phyloP scores from a whole-genome alignment of 805 yeast species.

The Sungouiella blattae region DNA sequence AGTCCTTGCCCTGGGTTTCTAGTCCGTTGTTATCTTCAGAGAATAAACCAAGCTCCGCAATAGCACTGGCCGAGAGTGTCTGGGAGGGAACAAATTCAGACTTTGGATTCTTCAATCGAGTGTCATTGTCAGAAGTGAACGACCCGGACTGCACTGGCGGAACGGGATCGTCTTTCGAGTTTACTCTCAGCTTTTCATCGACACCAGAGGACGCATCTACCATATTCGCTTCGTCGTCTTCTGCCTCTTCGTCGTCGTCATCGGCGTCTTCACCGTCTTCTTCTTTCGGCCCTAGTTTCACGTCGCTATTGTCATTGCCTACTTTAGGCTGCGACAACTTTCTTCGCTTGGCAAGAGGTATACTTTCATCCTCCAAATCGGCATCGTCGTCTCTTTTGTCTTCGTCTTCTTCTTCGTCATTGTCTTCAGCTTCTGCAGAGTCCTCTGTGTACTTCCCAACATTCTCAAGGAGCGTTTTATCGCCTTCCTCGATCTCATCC shows the following conservation, averaged over 20 bases:
- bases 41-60: conserved; percentile 59
- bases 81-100: conserved; percentile 72
- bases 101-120: conserved; percentile 64
- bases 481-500: conserved; percentile 28
- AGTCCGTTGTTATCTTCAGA: conserved; percentile 57
- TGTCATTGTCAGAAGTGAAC: conserved; percentile 52
- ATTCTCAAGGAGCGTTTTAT: conserved; percentile 21
- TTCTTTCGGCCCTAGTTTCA: conserved; percentile 5
- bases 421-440: too few species aligned
- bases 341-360: conserved; percentile 14
- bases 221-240: conserved; percentile 10
- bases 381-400: conserved; percentile 8
- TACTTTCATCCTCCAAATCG: conserved; percentile 10
- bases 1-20: conserved; percentile 70
- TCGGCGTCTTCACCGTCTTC: conserved; percentile 3
- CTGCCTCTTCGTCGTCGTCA: conserved; percentile 12
- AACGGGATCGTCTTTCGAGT: conserved; percentile 29
- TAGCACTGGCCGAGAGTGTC: conserved; percentile 61
- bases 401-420: conserved; percentile 3
- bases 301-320: background rate
- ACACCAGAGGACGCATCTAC: background rate
- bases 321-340: too few species aligned
- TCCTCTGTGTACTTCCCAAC: conserved; percentile 12
- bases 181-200: conserved; percentile 8
- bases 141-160: conserved; percentile 48